A percentile compares a stretch with the other conserved stretches of the same genome.
Evolutionary conservation across 1,284 basidiomycete genomes (phyloP).

Genomic region (Microbotryum scabiosae): DNA sequence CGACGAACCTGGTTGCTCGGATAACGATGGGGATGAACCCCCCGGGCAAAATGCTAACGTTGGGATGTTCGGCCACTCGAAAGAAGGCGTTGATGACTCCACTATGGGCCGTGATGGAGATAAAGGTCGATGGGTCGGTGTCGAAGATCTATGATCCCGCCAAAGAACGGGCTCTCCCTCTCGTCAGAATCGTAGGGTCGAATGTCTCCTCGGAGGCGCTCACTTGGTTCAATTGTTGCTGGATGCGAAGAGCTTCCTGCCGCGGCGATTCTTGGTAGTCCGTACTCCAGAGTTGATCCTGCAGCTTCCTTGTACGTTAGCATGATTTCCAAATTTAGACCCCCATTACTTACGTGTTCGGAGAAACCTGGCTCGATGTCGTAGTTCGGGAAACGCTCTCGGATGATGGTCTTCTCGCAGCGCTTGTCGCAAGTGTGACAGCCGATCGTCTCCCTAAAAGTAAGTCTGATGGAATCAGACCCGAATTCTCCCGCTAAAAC

Average conservation of each 20-base stretch:
- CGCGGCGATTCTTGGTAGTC: slow-evolving; percentile 56
- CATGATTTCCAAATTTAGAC: neutral
- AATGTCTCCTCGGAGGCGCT: neutral
- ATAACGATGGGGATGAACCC: slow-evolving; percentile 31
- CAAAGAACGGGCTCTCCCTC: neutral
- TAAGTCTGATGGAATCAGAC: neutral
- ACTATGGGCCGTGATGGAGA: slow-evolving; percentile 45
- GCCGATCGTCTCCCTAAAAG: slow-evolving; percentile 54
- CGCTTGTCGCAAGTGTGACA: slow-evolving; percentile 57
- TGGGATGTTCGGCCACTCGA: slow-evolving; percentile 31
- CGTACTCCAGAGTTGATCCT: slow-evolving; percentile 41
- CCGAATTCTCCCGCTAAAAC: too few relatives aligned
- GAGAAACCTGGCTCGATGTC: slow-evolving; percentile 57
- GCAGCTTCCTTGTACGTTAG: neutral
- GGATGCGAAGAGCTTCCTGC: slow-evolving; percentile 53
- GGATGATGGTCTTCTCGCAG: slow-evolving; percentile 56
- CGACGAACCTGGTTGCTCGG: slow-evolving; percentile 13
- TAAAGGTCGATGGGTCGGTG: slow-evolving; percentile 36
- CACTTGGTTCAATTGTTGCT: slow-evolving; percentile 50
- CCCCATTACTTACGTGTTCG: slow-evolving; percentile 45
- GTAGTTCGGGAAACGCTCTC: slow-evolving; percentile 53
- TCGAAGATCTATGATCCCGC: slow-evolving; percentile 33
- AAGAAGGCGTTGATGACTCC: slow-evolving; percentile 40
- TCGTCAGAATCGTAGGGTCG: neutral
- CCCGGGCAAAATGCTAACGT: slow-evolving; percentile 33